Conservation (phyloP, 2,329 filamentous ascomycete species). For the Penicillium sp. region DNA sequence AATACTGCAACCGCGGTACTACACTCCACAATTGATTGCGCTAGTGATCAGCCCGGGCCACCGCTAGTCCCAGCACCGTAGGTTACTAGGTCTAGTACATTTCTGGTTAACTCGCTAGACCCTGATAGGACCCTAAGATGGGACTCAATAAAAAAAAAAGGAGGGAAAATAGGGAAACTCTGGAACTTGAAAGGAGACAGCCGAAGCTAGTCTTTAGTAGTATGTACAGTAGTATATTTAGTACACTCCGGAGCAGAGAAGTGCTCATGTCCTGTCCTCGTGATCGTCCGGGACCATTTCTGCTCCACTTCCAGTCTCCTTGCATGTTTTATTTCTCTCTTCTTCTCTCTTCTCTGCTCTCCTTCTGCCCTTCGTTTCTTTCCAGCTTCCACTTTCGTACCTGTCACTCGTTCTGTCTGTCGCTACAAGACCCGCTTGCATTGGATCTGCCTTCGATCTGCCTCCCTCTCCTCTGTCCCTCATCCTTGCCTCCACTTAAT, state of each 20-base stretch:
- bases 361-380: not conserved
- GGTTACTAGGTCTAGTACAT: not conserved
- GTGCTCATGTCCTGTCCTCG: not conserved
- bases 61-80: not conserved
- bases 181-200: not conserved
- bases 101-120: not conserved
- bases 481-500: not conserved
- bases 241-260: not conserved
- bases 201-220: not conserved
- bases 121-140: slow-evolving; percentile 5
- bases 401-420: slow-evolving; percentile 7
- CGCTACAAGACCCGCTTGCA: slow-evolving; percentile 13
- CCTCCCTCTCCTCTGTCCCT: not conserved
- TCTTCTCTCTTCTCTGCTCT: slow-evolving; percentile 16
- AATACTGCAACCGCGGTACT: slow-evolving; percentile 15
- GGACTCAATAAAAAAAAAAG: not conserved
- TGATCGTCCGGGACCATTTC: slow-evolving; percentile 4
- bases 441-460: not conserved
- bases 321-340: slow-evolving; percentile 16
- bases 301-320: not conserved
- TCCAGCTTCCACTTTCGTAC: not conserved
- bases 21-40: slow-evolving; percentile 3
- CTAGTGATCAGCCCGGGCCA: slow-evolving; percentile 6
- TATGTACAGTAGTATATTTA: slow-evolving; percentile 7
- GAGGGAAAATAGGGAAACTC: not conserved